Evolutionary conservation across 306 rosid genomes (phyloP).

Genomic region (Prunus armeniaca): DNA sequence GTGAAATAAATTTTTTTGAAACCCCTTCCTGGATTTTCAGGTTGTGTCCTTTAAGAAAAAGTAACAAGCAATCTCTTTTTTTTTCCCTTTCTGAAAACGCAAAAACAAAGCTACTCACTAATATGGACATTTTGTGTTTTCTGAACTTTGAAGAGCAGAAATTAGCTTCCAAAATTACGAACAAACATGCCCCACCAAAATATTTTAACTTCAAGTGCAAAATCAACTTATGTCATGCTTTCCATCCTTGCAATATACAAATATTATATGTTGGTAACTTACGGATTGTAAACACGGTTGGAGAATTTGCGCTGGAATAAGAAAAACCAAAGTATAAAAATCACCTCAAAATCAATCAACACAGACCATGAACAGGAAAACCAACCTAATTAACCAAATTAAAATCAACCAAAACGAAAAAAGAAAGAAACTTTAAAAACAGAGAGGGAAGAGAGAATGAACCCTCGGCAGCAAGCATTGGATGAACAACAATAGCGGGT

Average conservation of each 20-base stretch:
- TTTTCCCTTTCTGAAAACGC: background rate
- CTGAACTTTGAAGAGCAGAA: background rate
- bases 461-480: constrained; percentile 91
- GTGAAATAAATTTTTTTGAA: background rate
- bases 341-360: background rate
- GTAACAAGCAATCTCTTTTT: background rate
- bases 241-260: background rate
- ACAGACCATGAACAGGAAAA: background rate
- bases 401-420: background rate
- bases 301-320: constrained; percentile 63
- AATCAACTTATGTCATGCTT: background rate
- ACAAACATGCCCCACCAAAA: background rate
- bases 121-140: background rate
- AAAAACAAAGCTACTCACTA: background rate
- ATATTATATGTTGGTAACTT: constrained; percentile 34
- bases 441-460: background rate
- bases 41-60: background rate
- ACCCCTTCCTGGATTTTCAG: background rate
- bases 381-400: background rate
- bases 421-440: background rate
- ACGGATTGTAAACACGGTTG: constrained; percentile 84
- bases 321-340: background rate
- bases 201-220: background rate
- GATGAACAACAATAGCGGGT: constrained; percentile 57
- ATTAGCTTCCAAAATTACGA: background rate